Conservation (phyloP, 495 filamentous ascomycete genomes). For the Penicillium cinerascens region DNA sequence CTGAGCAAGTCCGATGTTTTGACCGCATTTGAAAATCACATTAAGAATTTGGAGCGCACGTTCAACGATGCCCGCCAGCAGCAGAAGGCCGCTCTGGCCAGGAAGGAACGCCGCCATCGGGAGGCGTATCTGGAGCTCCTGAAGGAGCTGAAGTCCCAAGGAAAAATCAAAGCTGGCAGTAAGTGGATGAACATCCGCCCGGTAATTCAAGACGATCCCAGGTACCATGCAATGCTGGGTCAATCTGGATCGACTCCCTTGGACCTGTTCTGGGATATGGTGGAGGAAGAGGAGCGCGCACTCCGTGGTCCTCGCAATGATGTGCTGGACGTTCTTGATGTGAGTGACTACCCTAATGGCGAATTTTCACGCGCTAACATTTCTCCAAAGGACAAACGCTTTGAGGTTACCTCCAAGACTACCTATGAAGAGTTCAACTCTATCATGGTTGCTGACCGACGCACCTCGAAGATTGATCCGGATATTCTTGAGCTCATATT, state of each 20-base stretch:
- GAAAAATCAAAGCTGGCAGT: constrained; percentile 83
- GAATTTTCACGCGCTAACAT: constrained; percentile 15
- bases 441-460: constrained; percentile 74
- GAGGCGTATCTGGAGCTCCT: constrained; percentile 76
- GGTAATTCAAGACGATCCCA: constrained; percentile 72
- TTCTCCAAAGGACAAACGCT: constrained; percentile 70
- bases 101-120: constrained; percentile 79
- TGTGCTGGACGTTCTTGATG: constrained; percentile 86
- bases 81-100: constrained; percentile 72
- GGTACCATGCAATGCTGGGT: constrained; percentile 81
- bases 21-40: constrained; percentile 90
- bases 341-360: constrained; percentile 39
- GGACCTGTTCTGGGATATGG: constrained; percentile 94
- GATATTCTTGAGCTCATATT: constrained; percentile 77
- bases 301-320: constrained; percentile 78
- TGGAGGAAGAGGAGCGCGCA: constrained; percentile 88
- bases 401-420: constrained; percentile 81
- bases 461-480: constrained; percentile 76
- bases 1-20: constrained; percentile 88
- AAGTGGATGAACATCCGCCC: constrained; percentile 87
- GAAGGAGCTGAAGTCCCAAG: constrained; percentile 64
- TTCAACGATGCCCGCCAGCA: constrained; percentile 87
- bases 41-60: constrained; percentile 82
- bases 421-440: constrained; percentile 80
- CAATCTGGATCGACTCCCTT: constrained; percentile 85